Base-by-base conservation (phyloP, 2,329 filamentous ascomycete species). In the Parasarocladium wereldwijsianum region DNA sequence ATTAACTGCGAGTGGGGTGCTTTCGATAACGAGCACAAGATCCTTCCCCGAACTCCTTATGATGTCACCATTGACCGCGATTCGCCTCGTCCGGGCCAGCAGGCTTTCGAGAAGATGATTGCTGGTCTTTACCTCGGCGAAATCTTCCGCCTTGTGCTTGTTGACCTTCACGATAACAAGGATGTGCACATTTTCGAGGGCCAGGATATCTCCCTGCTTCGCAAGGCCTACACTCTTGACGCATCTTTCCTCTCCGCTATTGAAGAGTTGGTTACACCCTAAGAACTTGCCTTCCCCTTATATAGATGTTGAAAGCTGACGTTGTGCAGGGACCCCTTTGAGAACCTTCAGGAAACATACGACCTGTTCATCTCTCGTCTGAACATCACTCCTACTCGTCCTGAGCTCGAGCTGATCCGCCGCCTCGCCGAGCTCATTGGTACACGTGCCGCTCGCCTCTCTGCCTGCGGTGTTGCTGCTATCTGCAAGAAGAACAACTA, bases 1-100 rank as follows among this genome's bases (percentile, higher is more conserved):
- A 93, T 96, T 61, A 94, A 94, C 64, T 94, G 86, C 62, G 87
- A 96, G 55, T 94, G 86, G 70, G 87, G 87, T 40, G 86, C 87
- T 19, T 94, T 96, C 47, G 87, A 94, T 55, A 93, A 93, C 53
- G 82, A 93, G 55, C 79, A 87, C 60, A 68, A 78, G 45, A 78
- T 94, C 32, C 75, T 94, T 9, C 86, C 86, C 9, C 70, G 75
- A 32, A 93, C 86, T 16, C 70, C 70, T 34, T 94, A 90, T 55
- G 87, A 96, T 51, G 62, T 81, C 36, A 73, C 77, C 41, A 83
- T 96, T 46, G 87, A 96, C 61, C 76, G 82, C 43, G 79, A 90
- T 45, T 94, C 86, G 13, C 87, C 87, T 20, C 79, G 86, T 16
- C 87, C 87, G 4, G 86, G 85, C 29, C 85, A 94, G 57, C 87